Base-by-base conservation (phyloP, 1,284 basidiomycete species). In the Naganishia sp. region DNA sequence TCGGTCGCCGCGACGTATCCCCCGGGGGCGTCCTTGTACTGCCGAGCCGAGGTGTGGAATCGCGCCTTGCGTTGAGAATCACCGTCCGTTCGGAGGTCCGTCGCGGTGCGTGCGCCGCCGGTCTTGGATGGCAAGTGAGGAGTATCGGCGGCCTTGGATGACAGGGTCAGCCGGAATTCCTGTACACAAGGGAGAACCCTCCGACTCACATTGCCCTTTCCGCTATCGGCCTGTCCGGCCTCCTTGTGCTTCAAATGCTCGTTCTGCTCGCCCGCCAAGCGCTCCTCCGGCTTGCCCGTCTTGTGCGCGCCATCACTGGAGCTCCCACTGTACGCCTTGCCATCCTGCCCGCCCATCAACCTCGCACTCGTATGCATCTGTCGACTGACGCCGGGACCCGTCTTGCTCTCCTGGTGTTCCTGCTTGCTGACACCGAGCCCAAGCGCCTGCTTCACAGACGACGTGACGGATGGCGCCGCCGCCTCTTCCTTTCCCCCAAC, bases 251-350 rank as follows among this genome's bases (percentile, higher is more conserved):
- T 75, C 31, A 78, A 65, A 55, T 77, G 75, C 28, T 68, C 46
- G 65, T 75, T 77, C 65, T 78, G 77, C 28, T 78, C 75, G 18
- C 74, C 74, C n/a, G 71, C 66, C 18, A 72, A 49, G 3, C 64
- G 56, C 36, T 49, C 23, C 36, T 61, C 48, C 36, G 48, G 48
- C 23, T 33, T 36, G 10, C 23, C 49, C 23, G 33, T 39, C 16
- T 49, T 50, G 23, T 61, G 48, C 15, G 59, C 50, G 53, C 67
- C 57, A 57, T 56, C 60, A 65, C 68, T 21, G 59, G 66, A 9
- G 72, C 69, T 65, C 66, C 70, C 55, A 25, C 54, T 50, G 25
- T 49, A 56, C 63, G 54, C 63, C 39, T 72, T 52, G 46, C 64
- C 66, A 57, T 71, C 73, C 25, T 33, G 48, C 36, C 69, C 65